These are phyloP conservation scores for Monosiga brevicollis DNA, from an alignment of 78 protist species.

Conservation along the genomic window DNA sequence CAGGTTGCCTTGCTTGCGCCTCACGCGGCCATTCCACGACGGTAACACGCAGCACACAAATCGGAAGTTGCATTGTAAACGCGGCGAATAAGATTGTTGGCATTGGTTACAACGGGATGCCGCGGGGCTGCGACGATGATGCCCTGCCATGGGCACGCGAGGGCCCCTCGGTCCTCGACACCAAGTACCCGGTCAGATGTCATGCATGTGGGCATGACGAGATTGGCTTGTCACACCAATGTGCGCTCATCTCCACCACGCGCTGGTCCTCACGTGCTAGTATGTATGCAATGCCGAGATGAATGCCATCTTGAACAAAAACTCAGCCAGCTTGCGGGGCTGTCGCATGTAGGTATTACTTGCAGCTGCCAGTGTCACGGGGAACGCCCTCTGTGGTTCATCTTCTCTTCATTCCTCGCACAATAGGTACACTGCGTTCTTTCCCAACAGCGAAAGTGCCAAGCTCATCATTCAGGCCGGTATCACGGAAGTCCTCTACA, in stretches of 20 bases:
- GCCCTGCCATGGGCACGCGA: slow-evolving; percentile 21
- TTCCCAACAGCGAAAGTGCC: slow-evolving; percentile 68
- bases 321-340: slow-evolving; percentile 26
- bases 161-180: slow-evolving; percentile 31
- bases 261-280: too few relatives aligned
- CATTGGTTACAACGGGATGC: slow-evolving; percentile 74
- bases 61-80: slow-evolving; percentile 67
- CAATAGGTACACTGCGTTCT: slow-evolving; percentile 40
- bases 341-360: slow-evolving; percentile 3
- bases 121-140: slow-evolving; percentile 63
- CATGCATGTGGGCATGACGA: too few relatives aligned
- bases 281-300: slow-evolving; percentile 70
- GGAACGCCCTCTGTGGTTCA: not conserved
- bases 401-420: not conserved
- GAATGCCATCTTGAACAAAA: slow-evolving; percentile 61
- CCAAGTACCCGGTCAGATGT: slow-evolving; percentile 47
- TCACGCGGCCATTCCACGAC: not conserved
- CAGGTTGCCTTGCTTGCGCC: not conserved
- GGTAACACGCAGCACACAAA: not conserved
- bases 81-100: slow-evolving; percentile 50
- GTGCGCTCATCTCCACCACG: too few relatives aligned
- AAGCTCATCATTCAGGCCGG: slow-evolving; percentile 66
- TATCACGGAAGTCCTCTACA: slow-evolving; percentile 26
- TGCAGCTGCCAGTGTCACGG: not conserved
- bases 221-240: too few relatives aligned